Evolutionary conservation across 139 green algal species (phyloP), one percentile per base, ranked within the genome.

Genomic region (Microglena sp.): DNA sequence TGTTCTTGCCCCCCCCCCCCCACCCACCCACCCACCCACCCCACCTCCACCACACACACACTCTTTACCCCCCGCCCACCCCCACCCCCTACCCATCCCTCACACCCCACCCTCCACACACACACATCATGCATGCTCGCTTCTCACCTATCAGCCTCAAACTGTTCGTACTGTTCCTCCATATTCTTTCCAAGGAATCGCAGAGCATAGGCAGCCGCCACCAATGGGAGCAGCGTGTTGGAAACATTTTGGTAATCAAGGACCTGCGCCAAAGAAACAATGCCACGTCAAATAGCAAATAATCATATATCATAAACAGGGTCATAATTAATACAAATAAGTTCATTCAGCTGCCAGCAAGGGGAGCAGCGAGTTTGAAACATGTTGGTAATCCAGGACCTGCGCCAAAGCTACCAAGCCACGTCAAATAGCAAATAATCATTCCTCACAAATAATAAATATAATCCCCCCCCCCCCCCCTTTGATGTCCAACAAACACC

Each of bases 321-420:
- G 40, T 50, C 40, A 50, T 8, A 15, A n/a, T 8, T 50, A 15
- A 50, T 50, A 50, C 40, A n/a, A n/a, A n/a, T n/a, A n/a, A n/a
- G n/a, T n/a, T n/a, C n/a, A 97, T 75, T 97, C 92, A 34, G 97
- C 78, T 30, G 97, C 84, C 83, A 94, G 83, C 33, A 95, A 69
- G 6, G 89, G 85, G 61, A 98, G 75, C 66, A 98, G 80, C 24
- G 76, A 84, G 62, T 81, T 43, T n/a, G 84, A 67, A 15, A 85
- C 79, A 69, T 94, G 95, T 77, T 94, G 84, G 78, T 98, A 98
- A 75, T 98, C 92, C 35, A 98, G 80, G 30, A 98, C 85, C 84
- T 95, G 82, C 30, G 58, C n/a, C n/a, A n/a, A n/a, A 27, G 40
- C 2, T 26, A 15, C 40, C 11, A 50, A 11, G 15, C 11, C 11